Conservation (phyloP, 2,329 filamentous ascomycete genomes). For the Penicillium expansum region DNA sequence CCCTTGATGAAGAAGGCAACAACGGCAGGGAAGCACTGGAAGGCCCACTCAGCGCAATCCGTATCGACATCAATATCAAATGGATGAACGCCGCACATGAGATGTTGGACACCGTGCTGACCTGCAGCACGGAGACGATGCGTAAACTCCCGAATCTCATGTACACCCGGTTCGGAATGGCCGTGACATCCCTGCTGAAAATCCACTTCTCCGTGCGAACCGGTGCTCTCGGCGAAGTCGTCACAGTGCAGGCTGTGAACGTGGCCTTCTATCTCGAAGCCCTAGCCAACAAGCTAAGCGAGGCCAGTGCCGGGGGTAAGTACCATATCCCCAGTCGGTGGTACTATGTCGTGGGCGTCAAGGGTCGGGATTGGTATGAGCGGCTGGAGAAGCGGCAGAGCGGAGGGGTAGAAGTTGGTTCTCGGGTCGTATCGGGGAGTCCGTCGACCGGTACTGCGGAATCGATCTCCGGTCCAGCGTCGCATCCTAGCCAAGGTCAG, state of each 20-base stretch:
- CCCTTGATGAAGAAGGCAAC: conserved; percentile 15
- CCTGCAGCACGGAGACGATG: conserved; percentile 34
- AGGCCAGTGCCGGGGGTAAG: conserved; percentile 34
- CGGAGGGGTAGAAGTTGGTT: conserved; percentile 2
- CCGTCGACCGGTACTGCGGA: conserved; percentile 17
- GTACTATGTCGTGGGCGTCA: conserved; percentile 33
- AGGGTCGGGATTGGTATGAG: conserved; percentile 35
- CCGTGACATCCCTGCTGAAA: conserved; percentile 35
- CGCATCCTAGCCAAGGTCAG: background rate
- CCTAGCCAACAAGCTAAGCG: conserved; percentile 30
- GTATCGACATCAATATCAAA: conserved; percentile 38
- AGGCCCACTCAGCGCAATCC: conserved; percentile 31
- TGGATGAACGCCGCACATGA: conserved; percentile 39
- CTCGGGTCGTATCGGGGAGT: conserved; percentile 11
- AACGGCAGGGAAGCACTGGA: conserved; percentile 12
- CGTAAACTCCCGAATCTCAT: conserved; percentile 35
- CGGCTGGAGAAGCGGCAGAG: conserved; percentile 27
- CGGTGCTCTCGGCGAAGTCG: conserved; percentile 31
- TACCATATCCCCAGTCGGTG: conserved; percentile 36
- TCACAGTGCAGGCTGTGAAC: conserved; percentile 31
- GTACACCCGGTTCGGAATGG: conserved; percentile 34
- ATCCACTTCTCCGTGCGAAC: conserved; percentile 36
- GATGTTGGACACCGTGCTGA: conserved; percentile 32
- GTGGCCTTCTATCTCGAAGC: conserved; percentile 33
- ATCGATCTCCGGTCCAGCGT: background rate